These are phyloP conservation scores for Blepharisma stoltei DNA, from an alignment of 73 alveolate species.

Conservation along the genomic window DNA sequence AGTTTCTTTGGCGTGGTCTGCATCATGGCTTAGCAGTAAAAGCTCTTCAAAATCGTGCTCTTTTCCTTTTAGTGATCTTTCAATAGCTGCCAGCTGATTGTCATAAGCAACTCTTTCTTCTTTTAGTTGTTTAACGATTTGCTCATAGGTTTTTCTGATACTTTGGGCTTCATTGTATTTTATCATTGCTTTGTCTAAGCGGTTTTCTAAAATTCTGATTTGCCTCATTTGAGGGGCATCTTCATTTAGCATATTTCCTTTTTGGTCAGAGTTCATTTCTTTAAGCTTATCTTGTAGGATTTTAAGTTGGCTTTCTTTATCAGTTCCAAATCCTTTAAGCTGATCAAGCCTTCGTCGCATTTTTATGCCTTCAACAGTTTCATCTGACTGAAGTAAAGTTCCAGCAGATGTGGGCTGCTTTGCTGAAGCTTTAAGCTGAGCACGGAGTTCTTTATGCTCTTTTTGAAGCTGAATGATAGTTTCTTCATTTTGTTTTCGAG, in stretches of 20 bases:
- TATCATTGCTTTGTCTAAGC: conserved; percentile 83
- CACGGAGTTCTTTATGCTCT: conserved; percentile 57
- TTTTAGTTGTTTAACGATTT: conserved; percentile 84
- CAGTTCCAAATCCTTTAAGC: conserved; percentile 17
- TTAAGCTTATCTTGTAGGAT: conserved; percentile 46
- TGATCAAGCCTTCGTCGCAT: conserved; percentile 55
- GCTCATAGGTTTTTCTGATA: conserved; percentile 82
- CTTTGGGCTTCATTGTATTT: conserved; percentile 84
- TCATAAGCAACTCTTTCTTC: conserved; percentile 99
- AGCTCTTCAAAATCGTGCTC: conserved; percentile 97
- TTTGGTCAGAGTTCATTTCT: conserved; percentile 39
- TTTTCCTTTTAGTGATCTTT: conserved; percentile 90
- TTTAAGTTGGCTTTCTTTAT: conserved; percentile 40
- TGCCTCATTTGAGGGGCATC: conserved; percentile 89
- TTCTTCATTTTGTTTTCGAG: conserved; percentile 49
- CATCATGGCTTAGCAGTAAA: conserved; percentile 95
- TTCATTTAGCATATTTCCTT: conserved; percentile 49
- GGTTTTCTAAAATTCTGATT: conserved; percentile 84
- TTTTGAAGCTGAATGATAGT: conserved; percentile 40
- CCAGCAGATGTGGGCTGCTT: conserved; percentile 34
- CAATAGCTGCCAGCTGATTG: conserved; percentile 98
- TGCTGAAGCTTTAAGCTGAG: conserved; percentile 40
- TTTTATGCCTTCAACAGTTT: conserved; percentile 52
- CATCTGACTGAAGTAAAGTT: conserved; percentile 11
- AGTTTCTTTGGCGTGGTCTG: conserved; percentile 96